Base-by-base conservation (phyloP, 2,329 filamentous ascomycete genomes). In the Colletotrichum musae region DNA sequence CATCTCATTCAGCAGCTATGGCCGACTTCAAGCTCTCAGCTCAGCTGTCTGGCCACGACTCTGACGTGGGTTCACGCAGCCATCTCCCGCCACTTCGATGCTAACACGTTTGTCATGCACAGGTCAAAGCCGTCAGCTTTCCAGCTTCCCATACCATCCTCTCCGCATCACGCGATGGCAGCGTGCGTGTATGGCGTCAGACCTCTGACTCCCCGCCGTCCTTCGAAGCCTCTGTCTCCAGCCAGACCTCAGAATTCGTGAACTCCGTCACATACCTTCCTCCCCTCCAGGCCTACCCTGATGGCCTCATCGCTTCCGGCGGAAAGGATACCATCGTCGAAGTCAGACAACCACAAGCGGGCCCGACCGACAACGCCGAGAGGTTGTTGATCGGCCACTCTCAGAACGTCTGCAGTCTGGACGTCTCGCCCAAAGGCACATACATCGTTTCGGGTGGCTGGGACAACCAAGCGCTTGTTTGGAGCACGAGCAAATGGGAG, bases 251-350 rank as follows among this genome's bases (percentile, higher is more conserved):
- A 50, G 91, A 93, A 72, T 99, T 96, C 77, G 89, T 98, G 82
- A 99, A 98, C 81, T 90, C 92, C 3, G 79, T 99, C 53, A 87
- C 94, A 68, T 97, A 93, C 74, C 84, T 94, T 0, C 90, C 91
- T 2, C 90, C 95, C 0, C 92, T 89, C 15, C 77, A 86, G 58
- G 84, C 89, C 7, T 91, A 91, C 73, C 89, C 94, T 0, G 88
- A 96, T 61, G 96, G 96, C 13, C 87, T 98, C 4, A 87, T 98
- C 47, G 86, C 97, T 7, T 96, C 95, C 0, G 94, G 93, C 72
- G 96, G 96, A 67, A 93, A 95, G 77, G 96, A 98, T 77, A 92
- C 94, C 39, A 93, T 98, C 72, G 95, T 99, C 75, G 95, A 98
- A 78, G 93, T 97, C 57, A 91, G 94, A 76, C 89, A 91, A 71